Evolutionary conservation across 352 stramenopile species (phyloP), one percentile per base, ranked within the genome.

Genomic region (Peronospora destructor): DNA sequence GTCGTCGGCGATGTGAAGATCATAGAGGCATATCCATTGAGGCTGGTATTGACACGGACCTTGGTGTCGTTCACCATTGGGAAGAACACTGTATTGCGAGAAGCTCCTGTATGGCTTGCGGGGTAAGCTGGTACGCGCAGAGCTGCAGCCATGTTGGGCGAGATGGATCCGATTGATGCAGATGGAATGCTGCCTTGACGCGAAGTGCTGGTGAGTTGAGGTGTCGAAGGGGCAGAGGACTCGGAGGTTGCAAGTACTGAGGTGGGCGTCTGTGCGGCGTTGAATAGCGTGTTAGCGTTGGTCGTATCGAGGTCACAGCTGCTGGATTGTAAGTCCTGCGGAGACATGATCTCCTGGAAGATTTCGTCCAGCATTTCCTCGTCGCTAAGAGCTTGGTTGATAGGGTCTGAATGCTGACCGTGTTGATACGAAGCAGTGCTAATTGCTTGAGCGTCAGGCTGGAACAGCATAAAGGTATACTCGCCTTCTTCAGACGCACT

Each of bases 311-410:
- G n/a, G 39, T 61, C 21, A 26, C 13, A 43, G 14, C 8, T 55
- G 28, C 11, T 40, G 16, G 52, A 13, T 11, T 29, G 35, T 34
- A 57, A 53, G 30, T 63, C 53, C 19, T 65, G 56, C 5, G 57
- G 53, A 10, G 56, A 52, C 52, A 64, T 57, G 40, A 69, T 68
- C 32, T 68, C 61, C 45, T 71, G 65, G 48, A 74, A 74, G 40
- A 74, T 71, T 40, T 74, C 61, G 37, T 74, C 57, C 34, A 74
- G 53, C 32, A 74, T 66, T 9, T 74, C 57, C 23, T 74, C 65
- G 50, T 74, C 65, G 29, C 61, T 74, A 4, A 73, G 61, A 3
- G 47, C 48, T 50, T 63, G 50, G 29, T 34, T 61, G n/a, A 59
- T 41, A 19, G 60, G 37, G 36, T 51, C 13, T 17, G 45, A n/a